Conservation (phyloP, 495 filamentous ascomycete genomes). For the Penicillium coprophilum region DNA sequence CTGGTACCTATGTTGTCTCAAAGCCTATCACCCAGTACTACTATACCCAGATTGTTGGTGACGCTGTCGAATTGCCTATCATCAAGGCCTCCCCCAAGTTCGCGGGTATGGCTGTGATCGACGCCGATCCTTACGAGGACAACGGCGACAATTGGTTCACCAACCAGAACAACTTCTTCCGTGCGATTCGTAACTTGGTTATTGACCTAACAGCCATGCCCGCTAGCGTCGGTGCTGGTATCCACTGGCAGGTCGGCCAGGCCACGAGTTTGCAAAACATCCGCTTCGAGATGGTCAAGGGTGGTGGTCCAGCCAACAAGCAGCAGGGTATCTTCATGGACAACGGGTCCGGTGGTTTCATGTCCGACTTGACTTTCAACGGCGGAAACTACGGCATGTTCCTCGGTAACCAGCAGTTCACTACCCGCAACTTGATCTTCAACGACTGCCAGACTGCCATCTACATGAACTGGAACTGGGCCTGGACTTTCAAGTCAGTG, state of each 20-base stretch:
- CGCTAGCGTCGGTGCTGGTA: constrained; percentile 63
- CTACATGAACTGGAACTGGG: constrained; percentile 95
- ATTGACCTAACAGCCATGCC: constrained; percentile 80
- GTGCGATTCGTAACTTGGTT: constrained; percentile 90
- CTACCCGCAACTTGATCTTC: constrained; percentile 86
- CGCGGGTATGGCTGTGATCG: constrained; percentile 83
- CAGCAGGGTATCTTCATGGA: constrained; percentile 97
- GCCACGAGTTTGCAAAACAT: constrained; percentile 92
- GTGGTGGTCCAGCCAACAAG: constrained; percentile 63
- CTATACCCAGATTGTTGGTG: constrained; percentile 79
- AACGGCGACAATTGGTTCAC: constrained; percentile 71
- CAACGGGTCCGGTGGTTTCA: constrained; percentile 87
- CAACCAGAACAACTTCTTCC: constrained; percentile 99
- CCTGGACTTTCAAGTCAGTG: constrained; percentile 81
- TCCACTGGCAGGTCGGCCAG: constrained; percentile 98
- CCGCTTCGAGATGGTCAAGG: constrained; percentile 81
- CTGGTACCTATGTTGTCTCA: constrained; percentile 72
- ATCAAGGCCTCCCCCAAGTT: constrained; percentile 76
- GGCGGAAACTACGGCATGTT: constrained; percentile 83
- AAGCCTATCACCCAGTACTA: constrained; percentile 70
- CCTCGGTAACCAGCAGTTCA: constrained; percentile 94
- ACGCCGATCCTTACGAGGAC: constrained; percentile 77
- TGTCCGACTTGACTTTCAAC: constrained; percentile 83
- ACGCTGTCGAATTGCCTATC: constrained; percentile 66
- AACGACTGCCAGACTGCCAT: constrained; percentile 84